Evolutionary conservation across 805 yeast species (phyloP), one percentile per base, ranked within the genome.

Genomic region (Wickerhamomyces hampshirensis): DNA sequence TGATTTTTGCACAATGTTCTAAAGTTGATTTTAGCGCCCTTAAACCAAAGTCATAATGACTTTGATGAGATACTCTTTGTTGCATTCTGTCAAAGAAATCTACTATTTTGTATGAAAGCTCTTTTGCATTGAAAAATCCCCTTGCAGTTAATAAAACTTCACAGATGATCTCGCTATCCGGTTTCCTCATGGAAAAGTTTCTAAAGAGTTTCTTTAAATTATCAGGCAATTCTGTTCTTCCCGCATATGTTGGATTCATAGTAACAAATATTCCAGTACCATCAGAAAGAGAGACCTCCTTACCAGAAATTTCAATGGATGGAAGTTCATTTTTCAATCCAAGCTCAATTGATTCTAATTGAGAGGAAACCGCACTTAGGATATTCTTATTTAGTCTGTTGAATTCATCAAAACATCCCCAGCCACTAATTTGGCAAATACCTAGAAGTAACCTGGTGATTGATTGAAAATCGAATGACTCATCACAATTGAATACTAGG

Each of bases 361-460:
- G 86, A 0, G 91, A 75, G 0, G 97, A 81, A 0, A 87, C 82
- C 0, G 96, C 89, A 59, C 96, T 86, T 32, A 91, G 62, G 40
- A 80, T 81, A 11, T 68, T 69, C 39, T 73, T 74, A 27, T 77
- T 80, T 21, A 91, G 68, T 43, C 98, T 68, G 52, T 91, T 91
- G 52, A 91, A 89, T 56, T 91, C 98, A 57, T 91, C 98, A 61
- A 91, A 91, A 58, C 98, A 91, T 5, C 89, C 95, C 95, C 96
- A 91, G 1, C 88, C 81, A 1, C 96, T 96, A 6, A 87, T 75
- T 42, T 78, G 78, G 41, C 89, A 80, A 8, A 88, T 65, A 31
- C 98, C 98, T 16, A 75, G 51, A 23, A 91, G 62, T 17, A 91
- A 75, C 30, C 97, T 63, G 9, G 85, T 77, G 58, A 91, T 81